phyloP scores from a whole-genome alignment of 192 early-diverging fungal genomes.

The Hyaloraphidium curvatum region DNA sequence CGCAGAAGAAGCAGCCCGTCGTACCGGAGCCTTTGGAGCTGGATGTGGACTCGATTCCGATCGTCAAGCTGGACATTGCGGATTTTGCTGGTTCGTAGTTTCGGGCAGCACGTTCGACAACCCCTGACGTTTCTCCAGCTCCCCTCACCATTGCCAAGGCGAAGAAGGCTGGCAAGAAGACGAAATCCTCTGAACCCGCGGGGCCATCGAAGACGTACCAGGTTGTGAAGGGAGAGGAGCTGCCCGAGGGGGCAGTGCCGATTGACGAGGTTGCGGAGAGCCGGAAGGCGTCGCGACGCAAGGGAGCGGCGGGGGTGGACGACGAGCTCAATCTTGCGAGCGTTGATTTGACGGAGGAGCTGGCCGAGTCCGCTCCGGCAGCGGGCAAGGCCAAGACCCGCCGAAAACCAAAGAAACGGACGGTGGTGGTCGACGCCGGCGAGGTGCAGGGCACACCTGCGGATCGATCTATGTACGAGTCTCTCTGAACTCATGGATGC shows the following conservation, averaged over 20 bases:
- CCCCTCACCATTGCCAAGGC: too few relatives aligned
- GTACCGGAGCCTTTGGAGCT: constrained; percentile 18
- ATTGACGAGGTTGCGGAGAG: not conserved
- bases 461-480: too few relatives aligned
- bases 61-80: constrained; percentile 33
- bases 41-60: constrained; percentile 67
- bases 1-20: constrained; percentile 14
- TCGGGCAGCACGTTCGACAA: too few relatives aligned
- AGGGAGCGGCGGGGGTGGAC: not conserved
- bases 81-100: constrained; percentile 5
- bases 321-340: not conserved
- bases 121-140: too few relatives aligned
- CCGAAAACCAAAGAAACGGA: not conserved
- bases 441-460: too few relatives aligned
- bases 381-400: not conserved
- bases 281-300: constrained; percentile 7
- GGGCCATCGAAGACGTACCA: constrained; percentile 13
- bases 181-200: too few relatives aligned
- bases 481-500: too few relatives aligned
- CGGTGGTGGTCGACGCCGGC: not conserved
- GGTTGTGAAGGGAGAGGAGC: constrained; percentile 17
- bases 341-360: not conserved
- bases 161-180: too few relatives aligned
- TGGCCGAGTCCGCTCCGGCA: not conserved
- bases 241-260: constrained; percentile 18